phyloP scores from a whole-genome alignment of 371 early-diverging fungal genomes.

The Saksenaea oblongispora region DNA sequence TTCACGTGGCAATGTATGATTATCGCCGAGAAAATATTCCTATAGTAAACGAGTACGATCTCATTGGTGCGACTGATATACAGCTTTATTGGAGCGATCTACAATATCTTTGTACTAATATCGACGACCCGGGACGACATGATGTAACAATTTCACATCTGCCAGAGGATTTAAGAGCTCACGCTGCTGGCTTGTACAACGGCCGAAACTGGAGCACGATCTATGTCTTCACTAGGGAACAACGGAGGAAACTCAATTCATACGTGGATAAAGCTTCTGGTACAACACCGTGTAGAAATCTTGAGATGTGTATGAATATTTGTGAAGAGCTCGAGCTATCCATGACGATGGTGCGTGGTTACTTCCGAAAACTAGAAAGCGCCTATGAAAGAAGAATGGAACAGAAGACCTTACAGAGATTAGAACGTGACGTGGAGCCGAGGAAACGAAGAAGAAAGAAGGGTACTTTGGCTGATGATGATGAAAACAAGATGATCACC shows the following conservation, averaged over 20 bases:
- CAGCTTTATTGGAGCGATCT: slow-evolving; percentile 42
- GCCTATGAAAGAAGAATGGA: slow-evolving; percentile 25
- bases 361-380: slow-evolving; percentile 42
- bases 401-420: neutral
- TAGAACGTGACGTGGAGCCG: slow-evolving; percentile 6
- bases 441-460: slow-evolving; percentile 8
- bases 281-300: slow-evolving; percentile 42
- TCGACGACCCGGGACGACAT: neutral
- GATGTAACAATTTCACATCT: neutral
- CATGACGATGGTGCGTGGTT: slow-evolving; percentile 36
- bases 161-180: neutral
- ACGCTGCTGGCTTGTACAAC: slow-evolving; percentile 6
- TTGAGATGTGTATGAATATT: slow-evolving; percentile 27
- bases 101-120: slow-evolving; percentile 24
- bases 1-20: slow-evolving; percentile 9
- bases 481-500: slow-evolving; percentile 1
- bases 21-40: slow-evolving; percentile 7
- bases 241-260: slow-evolving; percentile 34
- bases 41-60: slow-evolving; percentile 15
- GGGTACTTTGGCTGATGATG: neutral
- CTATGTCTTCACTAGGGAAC: slow-evolving; percentile 33
- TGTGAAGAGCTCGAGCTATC: slow-evolving; percentile 33
- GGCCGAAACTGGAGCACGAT: slow-evolving; percentile 51
- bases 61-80: slow-evolving; percentile 21
- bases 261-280: slow-evolving; percentile 40